Conservation (phyloP, 169 alveolate species). For the Babesia gibsoni region DNA sequence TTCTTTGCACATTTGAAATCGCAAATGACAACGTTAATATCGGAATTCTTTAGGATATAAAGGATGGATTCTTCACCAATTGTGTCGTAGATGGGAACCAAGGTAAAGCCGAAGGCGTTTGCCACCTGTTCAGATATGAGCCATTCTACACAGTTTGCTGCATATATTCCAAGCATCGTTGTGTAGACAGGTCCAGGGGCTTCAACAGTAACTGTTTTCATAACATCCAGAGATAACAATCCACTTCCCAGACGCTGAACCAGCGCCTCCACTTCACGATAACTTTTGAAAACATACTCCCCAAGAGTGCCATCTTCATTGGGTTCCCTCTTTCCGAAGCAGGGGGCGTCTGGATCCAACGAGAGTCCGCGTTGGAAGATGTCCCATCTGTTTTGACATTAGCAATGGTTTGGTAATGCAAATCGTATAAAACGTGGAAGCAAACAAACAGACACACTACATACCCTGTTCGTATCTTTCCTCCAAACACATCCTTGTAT, state of each 20-base stretch:
- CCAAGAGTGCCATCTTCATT: conserved; percentile 51
- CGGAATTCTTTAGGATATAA: conserved; percentile 66
- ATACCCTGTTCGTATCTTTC: conserved; percentile 57
- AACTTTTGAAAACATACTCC: conserved; percentile 41
- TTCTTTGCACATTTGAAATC: conserved; percentile 40
- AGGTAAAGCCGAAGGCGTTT: conserved; percentile 74
- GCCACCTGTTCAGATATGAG: conserved; percentile 76
- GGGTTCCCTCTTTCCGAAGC: conserved; percentile 44
- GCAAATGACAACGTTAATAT: conserved; percentile 48
- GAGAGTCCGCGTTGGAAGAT: conserved; percentile 56
- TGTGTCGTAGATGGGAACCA: conserved; percentile 82
- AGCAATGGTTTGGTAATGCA: neutral
- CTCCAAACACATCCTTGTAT: conserved; percentile 45
- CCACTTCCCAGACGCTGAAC: conserved; percentile 62
- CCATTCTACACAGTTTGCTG: conserved; percentile 78
- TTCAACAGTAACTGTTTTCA: conserved; percentile 18
- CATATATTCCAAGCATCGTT: conserved; percentile 69
- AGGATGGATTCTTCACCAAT: conserved; percentile 75
- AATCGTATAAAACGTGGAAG: neutral
- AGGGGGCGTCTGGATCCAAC: conserved; percentile 46
- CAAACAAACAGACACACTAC: neutral
- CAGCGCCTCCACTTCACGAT: conserved; percentile 39
- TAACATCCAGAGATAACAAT: conserved; percentile 2
- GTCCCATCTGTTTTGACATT: conserved; percentile 48
- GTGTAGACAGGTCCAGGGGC: conserved; percentile 36